Base-by-base conservation (phyloP, 2,329 filamentous ascomycete genomes). In the Aschersonia sp. region DNA sequence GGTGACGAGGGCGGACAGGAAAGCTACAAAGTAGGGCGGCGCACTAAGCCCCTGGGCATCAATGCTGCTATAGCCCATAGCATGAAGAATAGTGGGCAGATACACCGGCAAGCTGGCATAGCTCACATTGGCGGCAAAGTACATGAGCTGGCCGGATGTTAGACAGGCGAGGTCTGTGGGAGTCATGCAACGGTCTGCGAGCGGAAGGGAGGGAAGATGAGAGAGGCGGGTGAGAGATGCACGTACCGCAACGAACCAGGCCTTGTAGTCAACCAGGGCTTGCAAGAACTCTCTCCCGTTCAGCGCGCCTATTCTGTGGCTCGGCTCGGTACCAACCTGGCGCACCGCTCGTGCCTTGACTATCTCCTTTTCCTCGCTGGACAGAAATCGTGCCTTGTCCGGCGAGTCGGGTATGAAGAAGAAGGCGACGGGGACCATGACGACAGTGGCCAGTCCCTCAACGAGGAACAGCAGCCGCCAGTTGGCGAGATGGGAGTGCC, bases 21-120 rank as follows among this genome's bases (percentile, higher is more conserved):
- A 70, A 2, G 66, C 60, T 3, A 51, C 54, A 40, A 70, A 60
- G 50, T 70, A 70, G 2, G 65, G 61, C 1, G 66, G 67, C 1
- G 67, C 67, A 0, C 64, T 59, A 0, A 70, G 55, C 1, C 67
- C 67, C 48, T 70, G 66, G 1, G 67, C 64, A 30, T 64, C 56
- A 47, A 69, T 51, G 3, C 57, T 56, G 0, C 58, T 61, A 47
- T 65, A 68, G 3, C 67, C 67, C 61, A 70, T 63, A 30, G 62
- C 59, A 30, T 59, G 35, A 7, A 69, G 53, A 43, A 70, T 68
- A 5, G 65, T 68, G 1, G 67, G 67, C 2, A 70, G 57, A 44
- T 67, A 70, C 28, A 64, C 64, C 3, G 67, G 63, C 3, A 70
- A 54, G 1, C 58, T 61, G 0, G 65, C 63, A 47, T 68, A 70